phyloP scores from a whole-genome alignment of 2,329 filamentous ascomycete genomes.

The Alternaria arbusti region DNA sequence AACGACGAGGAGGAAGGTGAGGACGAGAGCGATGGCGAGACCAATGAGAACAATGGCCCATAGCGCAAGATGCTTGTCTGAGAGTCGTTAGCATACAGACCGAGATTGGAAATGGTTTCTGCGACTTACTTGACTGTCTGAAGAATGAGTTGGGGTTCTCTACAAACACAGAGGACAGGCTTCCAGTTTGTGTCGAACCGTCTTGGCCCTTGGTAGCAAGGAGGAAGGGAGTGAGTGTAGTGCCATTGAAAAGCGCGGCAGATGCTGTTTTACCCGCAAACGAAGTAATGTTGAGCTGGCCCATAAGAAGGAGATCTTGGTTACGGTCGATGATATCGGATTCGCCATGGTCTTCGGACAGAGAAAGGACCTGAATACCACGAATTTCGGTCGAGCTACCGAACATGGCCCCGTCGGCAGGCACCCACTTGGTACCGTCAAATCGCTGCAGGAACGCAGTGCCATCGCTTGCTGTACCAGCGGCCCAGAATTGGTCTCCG shows the following conservation, averaged over 20 bases:
- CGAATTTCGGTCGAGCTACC: conserved; percentile 71
- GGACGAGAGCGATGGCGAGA: conserved; percentile 76
- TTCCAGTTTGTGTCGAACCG: conserved; percentile 68
- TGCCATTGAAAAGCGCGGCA: conserved; percentile 87
- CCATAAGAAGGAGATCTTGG: conserved; percentile 83
- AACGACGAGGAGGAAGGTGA: conserved; percentile 79
- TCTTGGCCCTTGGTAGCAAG: conserved; percentile 69
- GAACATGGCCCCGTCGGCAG: conserved; percentile 64
- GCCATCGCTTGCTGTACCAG: conserved; percentile 72
- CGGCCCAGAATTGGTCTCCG: conserved; percentile 78
- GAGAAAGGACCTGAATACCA: conserved; percentile 79
- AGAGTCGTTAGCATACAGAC: conserved; percentile 10
- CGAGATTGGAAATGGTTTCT: not conserved
- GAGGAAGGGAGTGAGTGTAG: conserved; percentile 76
- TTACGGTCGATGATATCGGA: conserved; percentile 69
- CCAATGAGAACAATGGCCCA: conserved; percentile 83
- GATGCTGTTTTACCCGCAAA: conserved; percentile 76
- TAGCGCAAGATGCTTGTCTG: conserved; percentile 67
- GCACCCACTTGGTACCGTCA: conserved; percentile 73
- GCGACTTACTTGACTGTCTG: conserved; percentile 63
- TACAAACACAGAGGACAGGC: conserved; percentile 81
- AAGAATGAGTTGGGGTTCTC: conserved; percentile 79
- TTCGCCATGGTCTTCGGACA: conserved; percentile 71
- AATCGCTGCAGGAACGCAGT: conserved; percentile 83
- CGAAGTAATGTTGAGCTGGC: conserved; percentile 74